A percentile compares a stretch with the other conserved stretches of the same genome.
phyloP scores from a whole-genome alignment of 495 filamentous ascomycete species.

The Penicillium atrosanguineum region DNA sequence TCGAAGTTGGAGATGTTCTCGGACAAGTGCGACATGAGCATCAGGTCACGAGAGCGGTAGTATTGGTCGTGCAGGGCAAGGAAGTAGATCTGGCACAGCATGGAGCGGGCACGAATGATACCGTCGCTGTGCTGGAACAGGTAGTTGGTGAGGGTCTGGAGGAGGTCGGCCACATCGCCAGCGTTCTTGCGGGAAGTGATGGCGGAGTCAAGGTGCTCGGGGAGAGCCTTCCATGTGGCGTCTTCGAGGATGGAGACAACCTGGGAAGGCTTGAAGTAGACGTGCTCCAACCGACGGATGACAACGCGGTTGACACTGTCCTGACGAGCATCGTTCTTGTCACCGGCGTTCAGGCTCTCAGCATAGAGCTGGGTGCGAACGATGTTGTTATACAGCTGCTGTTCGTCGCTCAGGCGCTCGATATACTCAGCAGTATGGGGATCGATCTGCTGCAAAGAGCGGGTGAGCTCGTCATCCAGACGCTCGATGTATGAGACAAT shows the following conservation, averaged over 20 bases:
- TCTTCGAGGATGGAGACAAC: conserved; percentile 92
- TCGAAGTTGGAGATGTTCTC: conserved; percentile 95
- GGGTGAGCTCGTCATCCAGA: conserved; percentile 94
- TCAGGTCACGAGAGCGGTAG: conserved; percentile 95
- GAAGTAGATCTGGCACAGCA: conserved; percentile 99
- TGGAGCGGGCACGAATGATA: conserved; percentile 91
- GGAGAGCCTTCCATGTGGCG: conserved; percentile 83
- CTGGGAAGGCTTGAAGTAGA: conserved; percentile 98
- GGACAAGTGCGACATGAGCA: conserved; percentile 99
- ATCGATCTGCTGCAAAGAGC: conserved; percentile 93
- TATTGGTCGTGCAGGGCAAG: conserved; percentile 95
- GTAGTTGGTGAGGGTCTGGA: conserved; percentile 89
- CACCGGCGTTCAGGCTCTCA: conserved; percentile 69
- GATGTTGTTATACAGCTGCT: conserved; percentile 86
- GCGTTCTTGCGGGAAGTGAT: conserved; percentile 70
- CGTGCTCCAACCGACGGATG: conserved; percentile 90
- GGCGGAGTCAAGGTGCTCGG: conserved; percentile 65
- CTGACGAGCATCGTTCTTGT: conserved; percentile 70
- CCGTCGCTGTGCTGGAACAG: conserved; percentile 91
- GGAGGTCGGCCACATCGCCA: conserved; percentile 66
- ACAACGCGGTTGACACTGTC: conserved; percentile 87
- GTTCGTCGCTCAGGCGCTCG: conserved; percentile 87
- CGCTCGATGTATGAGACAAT: conserved; percentile 93
- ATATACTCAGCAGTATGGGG: conserved; percentile 99
- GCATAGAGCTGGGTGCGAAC: conserved; percentile 83